Base-by-base conservation (phyloP, 208 protist species). In the Wallacemonas sp. region DNA sequence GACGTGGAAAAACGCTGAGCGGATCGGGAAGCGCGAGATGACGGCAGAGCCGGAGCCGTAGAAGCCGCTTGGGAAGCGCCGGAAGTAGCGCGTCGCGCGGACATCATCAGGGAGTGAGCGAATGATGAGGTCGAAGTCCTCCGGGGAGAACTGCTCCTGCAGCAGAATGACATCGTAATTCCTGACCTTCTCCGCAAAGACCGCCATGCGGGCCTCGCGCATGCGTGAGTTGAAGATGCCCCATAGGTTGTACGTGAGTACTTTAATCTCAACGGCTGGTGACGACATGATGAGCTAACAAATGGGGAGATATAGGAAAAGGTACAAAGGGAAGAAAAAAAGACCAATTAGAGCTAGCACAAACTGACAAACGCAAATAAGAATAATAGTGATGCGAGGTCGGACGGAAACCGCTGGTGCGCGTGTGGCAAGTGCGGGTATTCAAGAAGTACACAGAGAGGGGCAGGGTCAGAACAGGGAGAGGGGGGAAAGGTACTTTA, bases 181-280 rank as follows among this genome's bases (percentile, higher is more conserved):
- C 1, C 46, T 49, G n/a, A 96, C 72, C 57, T 96, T 96, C 11
- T 60, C 67, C 3, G 90, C 87, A 52, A 96, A 96, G 39, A 70
- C 72, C 12, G 48, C 60, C 90, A 96, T 96, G 49, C 90, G 87
- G 1, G 66, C 82, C 39, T 74, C 52, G 16, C 85, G 85, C 65
- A 88, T 72, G 68, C 87, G 90, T 0, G 90, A 90, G 74, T 93
- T 96, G 65, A 96, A 96, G 43, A 96, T 96, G n/a, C 90, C 90
- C 87, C 90, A 96, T 16, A 96, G 61, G 57, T 96, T 96, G 63
- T 85, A 93, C 11, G 81, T 93, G 23, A 90, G 72, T 41, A 96
- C 90, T 8, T 80, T 85, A 43, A 95, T 65, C 17, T 72, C 68
- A 14, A 63, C 57, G 9, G 57, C 2, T 30, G 65, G 48, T 5